Evolutionary conservation across 345 rosid species (phyloP).

Genomic region (Streptanthus diversifolius): DNA sequence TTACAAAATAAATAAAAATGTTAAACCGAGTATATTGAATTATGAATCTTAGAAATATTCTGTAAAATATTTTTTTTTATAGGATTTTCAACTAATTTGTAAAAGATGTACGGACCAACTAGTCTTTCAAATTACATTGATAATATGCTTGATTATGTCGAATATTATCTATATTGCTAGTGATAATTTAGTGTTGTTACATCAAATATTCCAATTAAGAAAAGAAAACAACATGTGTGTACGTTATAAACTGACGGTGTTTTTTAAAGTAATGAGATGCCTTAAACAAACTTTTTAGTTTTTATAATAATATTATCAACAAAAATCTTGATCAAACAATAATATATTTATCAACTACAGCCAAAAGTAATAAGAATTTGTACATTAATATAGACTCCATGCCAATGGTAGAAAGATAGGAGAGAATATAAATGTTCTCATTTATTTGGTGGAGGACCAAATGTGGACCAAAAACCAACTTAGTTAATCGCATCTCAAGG

Average conservation of each 20-base stretch:
- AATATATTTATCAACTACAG: slow-evolving; percentile 4
- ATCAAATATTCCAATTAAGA: slow-evolving; percentile 30
- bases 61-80: too few relatives aligned
- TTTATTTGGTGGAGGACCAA: slow-evolving; percentile 34
- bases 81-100: too few relatives aligned
- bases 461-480: slow-evolving; percentile 22
- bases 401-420: slow-evolving; percentile 11
- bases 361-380: slow-evolving; percentile 32
- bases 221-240: slow-evolving; percentile 33
- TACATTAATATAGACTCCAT: slow-evolving; percentile 31
- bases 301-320: slow-evolving; percentile 17
- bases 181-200: slow-evolving; percentile 26
- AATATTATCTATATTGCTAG: slow-evolving; percentile 20
- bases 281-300: background rate
- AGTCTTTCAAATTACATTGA: background rate
- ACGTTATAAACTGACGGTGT: slow-evolving; percentile 7
- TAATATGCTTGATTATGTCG: slow-evolving; percentile 13
- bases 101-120: background rate
- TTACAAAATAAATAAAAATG: background rate
- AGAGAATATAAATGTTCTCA: slow-evolving; percentile 33
- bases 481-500: slow-evolving; percentile 25
- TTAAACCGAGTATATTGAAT: background rate
- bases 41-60: background rate
- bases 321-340: slow-evolving; percentile 18
- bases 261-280: slow-evolving; percentile 21